Base-by-base conservation (phyloP, 1,139 yeast species). In the Pichia sorboxylosa region DNA sequence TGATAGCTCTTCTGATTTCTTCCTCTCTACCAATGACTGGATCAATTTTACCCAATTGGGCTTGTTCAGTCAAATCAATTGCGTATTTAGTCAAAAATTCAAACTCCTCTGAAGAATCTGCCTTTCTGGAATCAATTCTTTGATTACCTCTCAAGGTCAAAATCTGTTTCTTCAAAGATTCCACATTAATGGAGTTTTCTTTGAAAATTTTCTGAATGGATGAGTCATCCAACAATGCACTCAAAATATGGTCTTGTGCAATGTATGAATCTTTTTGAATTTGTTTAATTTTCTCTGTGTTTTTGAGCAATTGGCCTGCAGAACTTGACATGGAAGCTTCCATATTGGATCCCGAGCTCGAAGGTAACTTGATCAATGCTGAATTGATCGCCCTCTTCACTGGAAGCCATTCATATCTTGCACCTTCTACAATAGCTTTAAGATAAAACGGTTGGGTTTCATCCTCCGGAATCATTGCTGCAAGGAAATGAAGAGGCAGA, bases 1-100 rank as follows among this genome's bases (percentile, higher is more conserved):
- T 71, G 41, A 90, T 87, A 27, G 94, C 85, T 46, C 97, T 69
- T 59, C 98, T 73, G 44, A 92, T 90, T 59, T 90, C 98, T 56
- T 90, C 98, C 57, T 90, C 98, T 61, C 99, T 78, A 34, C 99
- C 99, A 53, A 90, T 92, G 31, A 92, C 98, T 2, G 99, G 99
- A 56, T 90, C 99, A 40, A 90, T 73, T 54, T 81, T 82, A 52
- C 99, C 98, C 51, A 81, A 78, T 43, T 94, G 22, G 10, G 98
- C 98, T 57, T 75, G 75, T 48, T 83, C 92, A 1, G 98, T 92
- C 63, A 90, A 69, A 55, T 90, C 96, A 45, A 79, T 72, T 41
- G 97, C 94, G 56, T 90, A 90, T 55, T 92, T 90, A 41, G 69
- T 63, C 49, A 92, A 65, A 48, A 84, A 90, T 55, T 90, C 99